Evolutionary conservation across 2,329 filamentous ascomycete species (phyloP).

Genomic region (Paecilomyces sp.): DNA sequence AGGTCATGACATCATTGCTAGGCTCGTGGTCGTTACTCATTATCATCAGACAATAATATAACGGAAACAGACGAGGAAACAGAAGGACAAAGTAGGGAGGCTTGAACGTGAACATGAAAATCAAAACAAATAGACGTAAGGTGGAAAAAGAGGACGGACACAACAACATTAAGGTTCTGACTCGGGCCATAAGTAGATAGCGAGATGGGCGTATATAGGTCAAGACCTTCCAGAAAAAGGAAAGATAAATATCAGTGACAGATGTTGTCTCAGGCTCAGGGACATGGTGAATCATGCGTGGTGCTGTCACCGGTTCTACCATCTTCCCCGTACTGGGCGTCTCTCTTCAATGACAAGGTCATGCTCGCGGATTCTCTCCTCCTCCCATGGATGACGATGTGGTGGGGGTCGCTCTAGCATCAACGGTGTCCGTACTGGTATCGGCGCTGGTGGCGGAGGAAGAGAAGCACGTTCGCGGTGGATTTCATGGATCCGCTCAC

Average conservation of each 20-base stretch:
- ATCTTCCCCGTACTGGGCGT: constrained; percentile 3
- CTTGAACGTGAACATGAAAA: neutral
- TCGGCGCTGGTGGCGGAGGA: constrained; percentile 11
- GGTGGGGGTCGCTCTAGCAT: constrained; percentile 11
- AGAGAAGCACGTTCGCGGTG: constrained; percentile 37
- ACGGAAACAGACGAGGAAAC: neutral
- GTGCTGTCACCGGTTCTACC: neutral
- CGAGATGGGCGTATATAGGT: neutral
- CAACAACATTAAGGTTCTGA: neutral
- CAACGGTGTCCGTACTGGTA: constrained; percentile 8
- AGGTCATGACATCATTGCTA: neutral
- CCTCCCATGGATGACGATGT: constrained; percentile 12
- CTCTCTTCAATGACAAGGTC: constrained; percentile 16
- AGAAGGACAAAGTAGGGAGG: neutral
- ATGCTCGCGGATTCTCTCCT: constrained; percentile 17
- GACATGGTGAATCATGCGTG: neutral
- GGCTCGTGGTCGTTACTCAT: neutral
- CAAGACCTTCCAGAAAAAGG: neutral
- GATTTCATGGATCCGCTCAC: constrained; percentile 53
- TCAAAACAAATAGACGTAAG: neutral
- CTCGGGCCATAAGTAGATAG: neutral
- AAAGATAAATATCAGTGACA: neutral
- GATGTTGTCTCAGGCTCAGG: neutral
- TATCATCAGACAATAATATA: neutral
- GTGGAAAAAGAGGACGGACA: neutral